These are phyloP conservation scores for Yamadazyma philogaea DNA, from an alignment of 805 yeast genomes.

Conservation along the genomic window DNA sequence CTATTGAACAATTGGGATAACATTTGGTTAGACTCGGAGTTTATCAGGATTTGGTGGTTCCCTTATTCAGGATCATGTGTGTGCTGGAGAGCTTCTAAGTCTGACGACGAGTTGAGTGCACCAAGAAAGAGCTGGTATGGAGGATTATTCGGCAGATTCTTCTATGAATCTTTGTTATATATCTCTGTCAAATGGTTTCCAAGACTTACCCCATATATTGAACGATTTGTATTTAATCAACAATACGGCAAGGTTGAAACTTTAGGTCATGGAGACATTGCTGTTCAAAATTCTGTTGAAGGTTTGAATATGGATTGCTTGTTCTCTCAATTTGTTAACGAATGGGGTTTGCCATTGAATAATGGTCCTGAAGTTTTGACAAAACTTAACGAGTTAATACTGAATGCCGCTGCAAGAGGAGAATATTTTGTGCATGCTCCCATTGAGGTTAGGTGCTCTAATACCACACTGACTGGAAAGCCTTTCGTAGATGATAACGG, in stretches of 20 bases:
- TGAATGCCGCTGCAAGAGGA: conserved; percentile 54
- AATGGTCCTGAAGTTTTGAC: conserved; percentile 70
- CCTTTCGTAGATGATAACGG: conserved; percentile 36
- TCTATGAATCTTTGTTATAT: conserved; percentile 79
- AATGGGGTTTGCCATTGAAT: conserved; percentile 91
- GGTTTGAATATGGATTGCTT: conserved; percentile 95
- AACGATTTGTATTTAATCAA: conserved; percentile 76
- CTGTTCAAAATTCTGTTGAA: conserved; percentile 77
- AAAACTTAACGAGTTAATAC: conserved; percentile 59
- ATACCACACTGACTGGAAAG: conserved; percentile 55
- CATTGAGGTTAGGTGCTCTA: conserved; percentile 89
- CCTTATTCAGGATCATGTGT: conserved; percentile 86
- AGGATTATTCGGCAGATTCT: conserved; percentile 68
- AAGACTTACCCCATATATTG: conserved; percentile 77
- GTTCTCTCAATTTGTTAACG: conserved; percentile 90
- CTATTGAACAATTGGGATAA: conserved; percentile 69
- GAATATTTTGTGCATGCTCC: conserved; percentile 92
- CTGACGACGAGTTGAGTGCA: conserved; percentile 57
- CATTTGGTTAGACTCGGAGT: conserved; percentile 88
- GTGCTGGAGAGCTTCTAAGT: conserved; percentile 84
- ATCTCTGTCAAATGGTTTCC: conserved; percentile 72
- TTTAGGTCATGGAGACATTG: conserved; percentile 54
- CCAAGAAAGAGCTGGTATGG: conserved; percentile 86
- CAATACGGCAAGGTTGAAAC: conserved; percentile 80
- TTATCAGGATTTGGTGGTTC: conserved; percentile 95